A percentile compares a stretch with the other conserved stretches of the same genome.
phyloP scores from a whole-genome alignment of 2,329 filamentous ascomycete species.

The Lachnellula suecica region DNA sequence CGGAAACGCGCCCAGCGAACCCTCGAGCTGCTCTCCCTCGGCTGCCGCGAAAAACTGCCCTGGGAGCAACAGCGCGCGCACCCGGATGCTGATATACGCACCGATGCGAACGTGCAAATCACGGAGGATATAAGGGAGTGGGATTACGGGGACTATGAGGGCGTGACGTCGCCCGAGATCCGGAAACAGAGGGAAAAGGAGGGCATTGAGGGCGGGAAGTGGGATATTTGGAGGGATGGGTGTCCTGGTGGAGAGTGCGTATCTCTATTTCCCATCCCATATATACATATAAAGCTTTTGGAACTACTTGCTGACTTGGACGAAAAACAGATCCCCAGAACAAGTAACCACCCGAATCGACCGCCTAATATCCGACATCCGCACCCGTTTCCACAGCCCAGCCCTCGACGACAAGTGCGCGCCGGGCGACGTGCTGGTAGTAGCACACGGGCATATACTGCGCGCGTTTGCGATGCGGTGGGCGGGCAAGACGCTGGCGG shows the following conservation, averaged over 20 bases:
- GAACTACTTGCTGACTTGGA: neutral
- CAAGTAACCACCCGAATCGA: slow-evolving; percentile 75
- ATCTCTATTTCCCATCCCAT: neutral
- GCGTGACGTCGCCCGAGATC: slow-evolving; percentile 72
- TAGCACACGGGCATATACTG: slow-evolving; percentile 89
- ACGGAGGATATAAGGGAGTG: slow-evolving; percentile 67
- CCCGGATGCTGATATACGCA: slow-evolving; percentile 42
- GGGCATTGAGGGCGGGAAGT: slow-evolving; percentile 54
- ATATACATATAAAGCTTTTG: no score
- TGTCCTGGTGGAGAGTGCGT: slow-evolving; percentile 81
- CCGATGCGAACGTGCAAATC: slow-evolving; percentile 61
- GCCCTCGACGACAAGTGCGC: slow-evolving; percentile 41
- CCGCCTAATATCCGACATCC: slow-evolving; percentile 71
- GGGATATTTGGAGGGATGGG: slow-evolving; percentile 91
- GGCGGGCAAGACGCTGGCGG: slow-evolving; percentile 70
- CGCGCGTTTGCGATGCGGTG: slow-evolving; percentile 86
- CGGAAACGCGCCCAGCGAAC: slow-evolving; percentile 82
- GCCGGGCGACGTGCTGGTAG: slow-evolving; percentile 65
- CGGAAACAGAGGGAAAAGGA: slow-evolving; percentile 53
- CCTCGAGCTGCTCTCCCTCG: slow-evolving; percentile 82
- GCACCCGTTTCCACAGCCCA: slow-evolving; percentile 57
- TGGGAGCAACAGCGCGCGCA: slow-evolving; percentile 57
- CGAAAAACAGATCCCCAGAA: slow-evolving; percentile 40
- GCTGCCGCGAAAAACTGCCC: slow-evolving; percentile 66
- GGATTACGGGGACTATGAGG: slow-evolving; percentile 88